Evolutionary conservation across 805 yeast species (phyloP), one percentile per base, ranked within the genome.

Genomic region (Saccharomyces paradoxus): DNA sequence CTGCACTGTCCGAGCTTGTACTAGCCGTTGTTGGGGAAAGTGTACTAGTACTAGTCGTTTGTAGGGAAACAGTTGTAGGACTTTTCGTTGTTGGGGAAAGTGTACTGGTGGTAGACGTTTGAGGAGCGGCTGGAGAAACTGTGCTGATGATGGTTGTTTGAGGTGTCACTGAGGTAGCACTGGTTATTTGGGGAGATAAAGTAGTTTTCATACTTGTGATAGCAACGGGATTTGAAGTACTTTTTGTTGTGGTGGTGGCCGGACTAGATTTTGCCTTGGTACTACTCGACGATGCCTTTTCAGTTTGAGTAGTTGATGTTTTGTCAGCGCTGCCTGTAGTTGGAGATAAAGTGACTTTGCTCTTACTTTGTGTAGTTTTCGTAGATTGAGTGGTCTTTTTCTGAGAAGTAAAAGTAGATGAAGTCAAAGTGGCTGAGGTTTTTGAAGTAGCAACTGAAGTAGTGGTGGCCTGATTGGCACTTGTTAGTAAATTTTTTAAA

Each of bases 401-500:
- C 22, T 63, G 48, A 27, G 60, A 27, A 27, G 60, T 22, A 24
- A 55, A 21, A 17, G 52, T 17, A 10, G 60, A 48, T 14, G 61
- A n/a, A 7, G 64, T 22, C 13, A 63, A 14, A 22, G 63, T 49
- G 30, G 60, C 41, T 24, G 65, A 26, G 21, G 62, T 24, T 30
- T 65, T 41, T 32, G 68, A 22, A 17, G 64, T 17, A 14, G 66
- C 41, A 31, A 41, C 27, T 9, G 44, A 7, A 24, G 49, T n/a
- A 26, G 49, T 6, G 32, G 46, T 4, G 46, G 51, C 12, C 31
- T 51, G 14, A 2, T 22, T 9, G 6, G 62, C 50, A 14, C 61
- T 63, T 13, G 65, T 67, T 59, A 81, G 66, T 47, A 78, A 64
- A 28, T 66, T 56, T 66, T 80, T 79, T 68, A 82, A 65, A 44